phyloP scores from a whole-genome alignment of 2,329 filamentous ascomycete species.

The Dothistroma septosporum region DNA sequence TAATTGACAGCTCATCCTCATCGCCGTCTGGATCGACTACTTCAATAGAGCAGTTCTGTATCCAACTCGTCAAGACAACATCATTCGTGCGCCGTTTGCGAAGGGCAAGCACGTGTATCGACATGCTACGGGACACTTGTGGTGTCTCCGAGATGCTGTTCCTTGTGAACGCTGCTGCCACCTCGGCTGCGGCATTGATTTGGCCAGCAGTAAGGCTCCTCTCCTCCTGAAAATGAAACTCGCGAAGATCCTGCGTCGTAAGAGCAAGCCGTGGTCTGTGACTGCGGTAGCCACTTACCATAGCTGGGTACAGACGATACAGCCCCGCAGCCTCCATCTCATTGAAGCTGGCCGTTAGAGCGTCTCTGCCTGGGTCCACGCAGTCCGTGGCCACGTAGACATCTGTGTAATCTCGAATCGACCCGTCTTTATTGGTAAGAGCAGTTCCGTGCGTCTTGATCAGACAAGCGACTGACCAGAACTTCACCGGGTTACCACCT shows the following conservation, averaged over 20 bases:
- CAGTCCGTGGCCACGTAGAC: conserved; percentile 8
- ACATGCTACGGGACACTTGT: neutral
- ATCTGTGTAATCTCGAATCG: conserved; percentile 4
- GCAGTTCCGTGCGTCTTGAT: neutral
- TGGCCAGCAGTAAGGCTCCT: neutral
- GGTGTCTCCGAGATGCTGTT: no score
- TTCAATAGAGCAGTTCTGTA: neutral
- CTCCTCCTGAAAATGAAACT: conserved; percentile 4
- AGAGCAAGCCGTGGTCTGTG: conserved; percentile 2
- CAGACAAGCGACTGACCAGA: conserved; percentile 3
- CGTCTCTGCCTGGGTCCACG: conserved; percentile 2
- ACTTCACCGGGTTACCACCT: conserved; percentile 1
- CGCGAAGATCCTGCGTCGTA: conserved; percentile 1
- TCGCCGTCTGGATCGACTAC: conserved; percentile 3
- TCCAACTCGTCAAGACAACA: conserved; percentile 3
- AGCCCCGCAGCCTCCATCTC: conserved; percentile 4
- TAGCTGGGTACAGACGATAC: conserved; percentile 11
- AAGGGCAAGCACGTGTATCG: conserved; percentile 9
- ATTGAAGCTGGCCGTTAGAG: conserved; percentile 5
- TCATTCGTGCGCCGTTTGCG: conserved; percentile 5
- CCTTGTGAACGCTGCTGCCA: conserved; percentile 6
- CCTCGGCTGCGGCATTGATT: conserved; percentile 9
- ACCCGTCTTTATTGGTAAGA: conserved; percentile 1
- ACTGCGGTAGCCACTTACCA: neutral
- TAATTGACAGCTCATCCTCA: neutral